phyloP scores from a whole-genome alignment of 202 grass and related monocot species.

The Cymbopogon flexuosus region DNA sequence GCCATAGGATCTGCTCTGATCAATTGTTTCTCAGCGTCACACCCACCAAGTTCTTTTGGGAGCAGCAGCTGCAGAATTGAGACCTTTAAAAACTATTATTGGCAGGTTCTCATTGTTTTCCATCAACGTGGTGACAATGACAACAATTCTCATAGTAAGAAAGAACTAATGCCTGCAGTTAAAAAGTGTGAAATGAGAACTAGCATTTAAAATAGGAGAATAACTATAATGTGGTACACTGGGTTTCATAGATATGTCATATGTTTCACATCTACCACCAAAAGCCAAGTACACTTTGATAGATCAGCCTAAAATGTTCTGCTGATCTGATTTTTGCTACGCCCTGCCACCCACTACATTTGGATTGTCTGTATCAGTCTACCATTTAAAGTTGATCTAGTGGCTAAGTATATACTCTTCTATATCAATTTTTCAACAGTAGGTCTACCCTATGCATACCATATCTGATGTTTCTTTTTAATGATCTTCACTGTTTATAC shows the following conservation, averaged over 20 bases:
- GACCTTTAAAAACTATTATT: background rate
- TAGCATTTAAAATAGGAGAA: background rate
- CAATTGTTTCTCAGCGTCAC: background rate
- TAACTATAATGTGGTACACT: background rate
- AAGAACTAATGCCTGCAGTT: background rate
- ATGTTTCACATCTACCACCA: background rate
- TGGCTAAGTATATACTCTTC: background rate
- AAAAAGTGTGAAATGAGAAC: background rate
- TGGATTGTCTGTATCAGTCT: background rate
- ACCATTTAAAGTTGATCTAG: background rate
- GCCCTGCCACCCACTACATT: background rate
- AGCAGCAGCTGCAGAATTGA: background rate
- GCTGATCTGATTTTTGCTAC: background rate
- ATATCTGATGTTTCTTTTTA: background rate
- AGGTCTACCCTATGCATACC: background rate
- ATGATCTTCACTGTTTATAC: background rate
- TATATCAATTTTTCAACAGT: background rate
- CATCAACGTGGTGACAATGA: background rate
- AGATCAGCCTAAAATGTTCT: background rate
- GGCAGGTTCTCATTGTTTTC: background rate
- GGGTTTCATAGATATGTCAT: background rate
- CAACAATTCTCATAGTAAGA: background rate
- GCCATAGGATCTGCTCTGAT: background rate
- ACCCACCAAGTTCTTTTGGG: background rate
- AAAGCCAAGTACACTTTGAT: background rate